Conservation (phyloP, 139 green algal species). For the Zygnema circumcarinatum region DNA sequence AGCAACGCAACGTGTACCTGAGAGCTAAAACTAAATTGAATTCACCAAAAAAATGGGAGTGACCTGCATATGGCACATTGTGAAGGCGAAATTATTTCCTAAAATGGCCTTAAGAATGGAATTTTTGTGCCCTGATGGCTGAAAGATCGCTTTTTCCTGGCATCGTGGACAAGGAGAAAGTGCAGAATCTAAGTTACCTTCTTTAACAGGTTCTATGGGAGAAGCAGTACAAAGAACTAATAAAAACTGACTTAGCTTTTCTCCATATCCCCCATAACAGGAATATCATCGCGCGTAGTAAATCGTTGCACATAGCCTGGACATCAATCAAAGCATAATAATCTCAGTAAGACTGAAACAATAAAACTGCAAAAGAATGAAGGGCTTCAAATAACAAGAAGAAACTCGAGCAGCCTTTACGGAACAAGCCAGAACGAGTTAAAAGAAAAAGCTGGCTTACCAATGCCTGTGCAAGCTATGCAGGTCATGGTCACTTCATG, state of each 20-base stretch:
- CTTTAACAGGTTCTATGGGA: not conserved
- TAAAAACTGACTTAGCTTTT: not conserved
- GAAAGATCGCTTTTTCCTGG: not conserved
- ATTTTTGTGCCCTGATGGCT: not conserved
- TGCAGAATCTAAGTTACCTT: not conserved
- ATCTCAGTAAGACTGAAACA: not conserved
- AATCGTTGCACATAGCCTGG: slow-evolving; percentile 33
- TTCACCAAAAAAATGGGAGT: not conserved
- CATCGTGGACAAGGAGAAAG: not conserved
- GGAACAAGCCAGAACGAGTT: not conserved
- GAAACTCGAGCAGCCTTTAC: not conserved
- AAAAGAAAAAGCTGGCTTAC: not conserved
- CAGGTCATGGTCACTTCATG: slow-evolving; percentile 27
- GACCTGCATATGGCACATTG: no score
- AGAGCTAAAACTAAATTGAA: not conserved
- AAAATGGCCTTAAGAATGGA: not conserved
- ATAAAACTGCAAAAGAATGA: not conserved
- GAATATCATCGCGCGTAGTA: slow-evolving; percentile 13
- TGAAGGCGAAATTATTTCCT: not conserved
- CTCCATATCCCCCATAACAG: slow-evolving; percentile 17
- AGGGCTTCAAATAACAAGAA: not conserved
- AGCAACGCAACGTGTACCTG: not conserved
- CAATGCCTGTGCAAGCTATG: slow-evolving; percentile 47
- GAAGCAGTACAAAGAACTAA: not conserved
- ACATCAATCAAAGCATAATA: not conserved